Percentiles rank a stretch among this genome's conserved stretches.
Conservation (phyloP, 129 eudicot genomes). For the Deinandra increscens region DNA sequence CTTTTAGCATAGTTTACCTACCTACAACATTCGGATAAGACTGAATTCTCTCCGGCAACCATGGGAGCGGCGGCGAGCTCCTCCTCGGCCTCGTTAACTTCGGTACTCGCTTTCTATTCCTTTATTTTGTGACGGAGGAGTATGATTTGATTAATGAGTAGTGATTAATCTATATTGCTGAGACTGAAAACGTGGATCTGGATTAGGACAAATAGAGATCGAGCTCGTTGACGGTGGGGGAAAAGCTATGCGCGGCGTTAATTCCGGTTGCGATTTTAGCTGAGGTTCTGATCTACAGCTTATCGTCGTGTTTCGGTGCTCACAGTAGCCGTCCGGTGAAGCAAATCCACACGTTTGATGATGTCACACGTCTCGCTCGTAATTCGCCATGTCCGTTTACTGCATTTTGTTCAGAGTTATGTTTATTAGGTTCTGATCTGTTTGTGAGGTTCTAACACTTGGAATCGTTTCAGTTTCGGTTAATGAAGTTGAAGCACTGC, state of each 20-base stretch:
- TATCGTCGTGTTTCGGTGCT: constrained; percentile 28
- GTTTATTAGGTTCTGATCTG: background rate
- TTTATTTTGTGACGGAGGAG: background rate
- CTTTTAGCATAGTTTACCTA: background rate
- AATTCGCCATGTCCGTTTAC: constrained; percentile 42
- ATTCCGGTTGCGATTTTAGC: constrained; percentile 30
- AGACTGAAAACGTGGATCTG: constrained; percentile 27
- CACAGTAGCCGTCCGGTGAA: constrained; percentile 19
- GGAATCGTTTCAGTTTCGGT: constrained; percentile 38
- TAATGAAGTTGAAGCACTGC: constrained; percentile 56
- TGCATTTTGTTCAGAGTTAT: background rate
- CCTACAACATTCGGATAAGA: constrained; percentile 3
- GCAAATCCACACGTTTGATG: constrained; percentile 24
- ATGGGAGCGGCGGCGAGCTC: constrained; percentile 38
- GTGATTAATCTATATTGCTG: background rate
- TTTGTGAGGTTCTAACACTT: background rate
- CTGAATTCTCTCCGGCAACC: constrained; percentile 7
- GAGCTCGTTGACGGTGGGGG: constrained; percentile 40
- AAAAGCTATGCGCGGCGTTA: constrained; percentile 37
- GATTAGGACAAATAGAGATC: constrained; percentile 46
- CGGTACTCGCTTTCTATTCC: constrained; percentile 27
- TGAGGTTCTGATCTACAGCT: constrained; percentile 29
- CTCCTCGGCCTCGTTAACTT: constrained; percentile 31
- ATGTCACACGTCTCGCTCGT: constrained; percentile 39
- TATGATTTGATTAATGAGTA: too few relatives aligned